These are phyloP conservation scores for Pichiaceae sp. DNA, from an alignment of 1,139 yeast species.

Conservation along the genomic window DNA sequence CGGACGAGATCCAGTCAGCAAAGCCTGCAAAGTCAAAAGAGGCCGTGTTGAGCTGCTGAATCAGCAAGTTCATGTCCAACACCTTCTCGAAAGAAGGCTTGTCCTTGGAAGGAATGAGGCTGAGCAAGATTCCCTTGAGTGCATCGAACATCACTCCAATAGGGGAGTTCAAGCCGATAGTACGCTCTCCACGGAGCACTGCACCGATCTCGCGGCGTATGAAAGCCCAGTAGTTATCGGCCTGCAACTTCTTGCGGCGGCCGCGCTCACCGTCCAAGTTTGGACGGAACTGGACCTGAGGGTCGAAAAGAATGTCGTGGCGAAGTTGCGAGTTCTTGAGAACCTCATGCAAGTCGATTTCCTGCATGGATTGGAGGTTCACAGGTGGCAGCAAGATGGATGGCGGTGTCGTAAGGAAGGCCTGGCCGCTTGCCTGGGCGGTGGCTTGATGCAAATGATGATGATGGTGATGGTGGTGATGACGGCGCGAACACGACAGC, in stretches of 20 bases:
- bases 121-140: conserved; percentile 65
- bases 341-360: conserved; percentile 83
- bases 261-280: conserved; percentile 90
- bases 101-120: conserved; percentile 74
- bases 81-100: conserved; percentile 61
- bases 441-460: conserved; percentile 2
- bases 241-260: conserved; percentile 60
- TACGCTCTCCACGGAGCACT: conserved; percentile 3
- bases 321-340: conserved; percentile 87
- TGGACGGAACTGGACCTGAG: conserved; percentile 87
- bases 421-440: neutral
- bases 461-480: conserved; percentile 9
- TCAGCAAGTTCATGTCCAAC: conserved; percentile 66
- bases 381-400: conserved; percentile 62
- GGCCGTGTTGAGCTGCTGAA: conserved; percentile 67
- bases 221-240: conserved; percentile 79
- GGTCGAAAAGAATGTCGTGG: conserved; percentile 89
- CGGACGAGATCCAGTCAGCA: conserved; percentile 62
- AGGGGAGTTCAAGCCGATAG: conserved; percentile 32
- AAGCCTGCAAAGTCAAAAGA: conserved; percentile 61
- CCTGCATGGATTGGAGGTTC: conserved; percentile 72
- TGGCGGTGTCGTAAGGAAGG: conserved; percentile 2
- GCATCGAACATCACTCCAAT: conserved; percentile 57
- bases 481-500: neutral
- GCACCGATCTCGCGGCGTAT: conserved; percentile 45